Base-by-base conservation (phyloP, 2,329 filamentous ascomycete genomes). In the Aureobasidium melanogenum region DNA sequence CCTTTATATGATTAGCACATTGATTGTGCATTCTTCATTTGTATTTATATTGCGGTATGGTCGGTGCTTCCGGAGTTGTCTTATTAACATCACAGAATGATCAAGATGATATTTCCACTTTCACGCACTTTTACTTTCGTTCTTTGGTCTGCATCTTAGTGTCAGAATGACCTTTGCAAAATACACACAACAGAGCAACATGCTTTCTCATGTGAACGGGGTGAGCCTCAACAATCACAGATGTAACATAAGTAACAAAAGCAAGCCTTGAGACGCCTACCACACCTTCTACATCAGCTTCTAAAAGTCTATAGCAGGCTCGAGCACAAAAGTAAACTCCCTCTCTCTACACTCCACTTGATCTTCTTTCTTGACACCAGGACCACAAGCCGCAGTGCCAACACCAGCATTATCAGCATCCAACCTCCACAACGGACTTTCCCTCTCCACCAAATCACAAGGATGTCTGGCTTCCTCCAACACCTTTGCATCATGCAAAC, bases 221-320 rank as follows among this genome's bases (percentile, higher is more conserved):
- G 30, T 9, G 7, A 32, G 30, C 30, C 30, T 22, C 9, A 19
- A 4, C 1, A 7, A 41, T 19, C 39, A n/a, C 3, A 32, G 19
- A 10, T 7, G 19, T n/a, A 26, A 48, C 7, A 32, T n/a, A 6
- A 48, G 1, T 12, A 19, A 51, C 47, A 3, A 8, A 48, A 5
- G 9, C 19, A n/a, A n/a, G n/a, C 32, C 3, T 5, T 17, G 9
- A 19, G 17, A 8, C 15, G 1, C 24, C 28, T n/a, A 50, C 8
- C 9, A 6, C 15, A 41, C 22, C 50, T 4, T 36, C 32, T 36
- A 36, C 32, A 14, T 36, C 2, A 36, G 32, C 32, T 36, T 56
- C 52, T 46, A 59, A n/a, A 59, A 59, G 34, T 59, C 56, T 59
- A 59, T 59, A 22, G 56, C 56, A 24, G 58, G 58, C 38, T 60